Evolutionary conservation across 2,329 filamentous ascomycete genomes (phyloP).

Genomic region (Orbilia javanica): DNA sequence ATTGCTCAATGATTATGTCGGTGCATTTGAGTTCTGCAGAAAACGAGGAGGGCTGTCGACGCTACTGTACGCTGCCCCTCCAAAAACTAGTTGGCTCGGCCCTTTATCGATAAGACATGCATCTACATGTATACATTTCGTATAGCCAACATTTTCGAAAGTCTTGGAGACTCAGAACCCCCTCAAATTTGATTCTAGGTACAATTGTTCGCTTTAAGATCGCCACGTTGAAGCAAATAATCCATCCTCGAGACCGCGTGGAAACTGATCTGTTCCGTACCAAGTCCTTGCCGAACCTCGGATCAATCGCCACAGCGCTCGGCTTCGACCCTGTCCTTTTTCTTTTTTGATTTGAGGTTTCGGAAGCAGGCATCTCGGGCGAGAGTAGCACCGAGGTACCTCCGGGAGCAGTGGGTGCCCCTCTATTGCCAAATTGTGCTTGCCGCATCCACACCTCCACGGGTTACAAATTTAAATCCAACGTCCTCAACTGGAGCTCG

Average conservation of each 20-base stretch:
- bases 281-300: constrained; percentile 28
- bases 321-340: constrained; percentile 12
- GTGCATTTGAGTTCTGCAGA: constrained; percentile 39
- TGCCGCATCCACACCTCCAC: constrained; percentile 44
- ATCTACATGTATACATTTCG: constrained; percentile 32
- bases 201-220: background rate
- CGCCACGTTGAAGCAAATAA: background rate
- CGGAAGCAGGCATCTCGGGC: constrained; percentile 36
- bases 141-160: background rate
- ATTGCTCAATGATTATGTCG: constrained; percentile 13
- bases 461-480: constrained; percentile 51
- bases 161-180: background rate
- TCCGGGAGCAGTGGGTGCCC: constrained; percentile 41
- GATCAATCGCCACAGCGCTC: constrained; percentile 57
- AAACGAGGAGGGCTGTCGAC: constrained; percentile 15
- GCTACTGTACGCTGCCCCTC: constrained; percentile 49
- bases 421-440: constrained; percentile 35
- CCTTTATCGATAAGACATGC: constrained; percentile 59
- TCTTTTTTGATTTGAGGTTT: background rate
- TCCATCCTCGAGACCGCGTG: background rate
- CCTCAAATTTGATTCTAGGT: background rate
- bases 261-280: constrained; percentile 3
- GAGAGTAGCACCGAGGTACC: constrained; percentile 41
- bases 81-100: constrained; percentile 18
- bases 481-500: constrained; percentile 37